These are phyloP conservation scores for Pilasporangium apinafurcum DNA, from an alignment of 352 stramenopile genomes.

Conservation along the genomic window DNA sequence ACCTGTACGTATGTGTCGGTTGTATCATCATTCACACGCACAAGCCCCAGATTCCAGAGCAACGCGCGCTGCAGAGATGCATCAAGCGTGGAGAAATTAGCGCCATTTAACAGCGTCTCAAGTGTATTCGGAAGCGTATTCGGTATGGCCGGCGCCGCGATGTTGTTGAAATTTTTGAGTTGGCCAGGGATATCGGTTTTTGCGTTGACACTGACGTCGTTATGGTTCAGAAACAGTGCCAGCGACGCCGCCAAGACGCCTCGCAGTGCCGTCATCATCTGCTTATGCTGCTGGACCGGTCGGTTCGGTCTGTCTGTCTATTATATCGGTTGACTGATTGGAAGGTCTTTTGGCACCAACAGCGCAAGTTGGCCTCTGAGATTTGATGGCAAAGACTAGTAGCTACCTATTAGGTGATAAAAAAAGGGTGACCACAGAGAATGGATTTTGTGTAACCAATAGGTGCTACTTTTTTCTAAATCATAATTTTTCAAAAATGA, in stretches of 20 bases:
- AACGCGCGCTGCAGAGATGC: constrained; percentile 24
- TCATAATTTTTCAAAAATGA: too few relatives aligned
- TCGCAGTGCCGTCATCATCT: too few relatives aligned
- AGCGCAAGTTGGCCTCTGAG: too few relatives aligned
- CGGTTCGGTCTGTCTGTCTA: too few relatives aligned
- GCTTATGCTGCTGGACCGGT: too few relatives aligned
- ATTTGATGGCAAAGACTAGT: too few relatives aligned
- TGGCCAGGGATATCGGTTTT: background rate
- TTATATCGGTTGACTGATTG: too few relatives aligned
- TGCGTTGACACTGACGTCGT: constrained; percentile 5
- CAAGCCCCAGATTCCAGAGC: constrained; percentile 36
- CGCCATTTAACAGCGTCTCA: background rate
- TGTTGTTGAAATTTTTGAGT: constrained; percentile 6
- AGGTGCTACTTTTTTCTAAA: too few relatives aligned
- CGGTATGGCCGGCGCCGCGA: constrained; percentile 11
- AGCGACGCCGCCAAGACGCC: constrained; percentile 1
- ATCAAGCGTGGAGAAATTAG: constrained; percentile 4
- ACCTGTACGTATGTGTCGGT: constrained; percentile 28
- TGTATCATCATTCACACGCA: constrained; percentile 3
- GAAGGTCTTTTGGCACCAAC: too few relatives aligned
- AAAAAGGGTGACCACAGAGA: too few relatives aligned
- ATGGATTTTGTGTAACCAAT: too few relatives aligned
- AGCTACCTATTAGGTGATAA: too few relatives aligned
- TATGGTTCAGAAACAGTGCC: constrained; percentile 1
- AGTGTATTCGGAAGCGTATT: constrained; percentile 8